phyloP scores from a whole-genome alignment of 805 yeast species.

The Candida coleopterorum region DNA sequence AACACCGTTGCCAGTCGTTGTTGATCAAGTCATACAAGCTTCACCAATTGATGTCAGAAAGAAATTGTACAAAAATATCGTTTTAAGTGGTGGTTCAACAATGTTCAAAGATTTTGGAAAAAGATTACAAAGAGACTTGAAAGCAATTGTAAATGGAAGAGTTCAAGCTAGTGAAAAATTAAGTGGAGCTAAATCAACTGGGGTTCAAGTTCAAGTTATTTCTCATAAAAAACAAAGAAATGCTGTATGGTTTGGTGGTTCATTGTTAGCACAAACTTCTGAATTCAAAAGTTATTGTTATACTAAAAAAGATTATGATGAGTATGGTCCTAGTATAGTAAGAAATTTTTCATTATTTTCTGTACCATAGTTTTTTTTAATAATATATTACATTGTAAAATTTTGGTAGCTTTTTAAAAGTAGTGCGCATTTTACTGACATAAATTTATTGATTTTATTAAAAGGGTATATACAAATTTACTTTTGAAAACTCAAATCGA shows the following conservation, averaged over 20 bases:
- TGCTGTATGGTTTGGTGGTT: constrained; percentile 99
- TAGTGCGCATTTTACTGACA: constrained; percentile 2
- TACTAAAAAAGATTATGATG: constrained; percentile 96
- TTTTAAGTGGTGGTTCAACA: constrained; percentile 94
- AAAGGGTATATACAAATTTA: no score
- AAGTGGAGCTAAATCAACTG: constrained; percentile 76
- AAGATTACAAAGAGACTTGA: constrained; percentile 92
- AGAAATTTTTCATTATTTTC: constrained; percentile 93
- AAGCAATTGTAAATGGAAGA: constrained; percentile 81
- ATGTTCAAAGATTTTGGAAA: constrained; percentile 99
- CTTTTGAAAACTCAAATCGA: neutral
- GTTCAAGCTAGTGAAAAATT: constrained; percentile 74
- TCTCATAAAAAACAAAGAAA: constrained; percentile 96
- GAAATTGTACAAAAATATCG: constrained; percentile 92
- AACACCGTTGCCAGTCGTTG: constrained; percentile 94
- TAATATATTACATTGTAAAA: neutral
- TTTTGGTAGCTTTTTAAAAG: neutral
- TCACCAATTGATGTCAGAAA: constrained; percentile 98
- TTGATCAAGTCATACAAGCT: constrained; percentile 90
- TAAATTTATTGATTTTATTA: no score
- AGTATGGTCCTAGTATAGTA: constrained; percentile 95
- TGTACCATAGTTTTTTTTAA: constrained; percentile 55
- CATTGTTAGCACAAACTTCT: constrained; percentile 91
- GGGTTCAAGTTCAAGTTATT: constrained; percentile 95
- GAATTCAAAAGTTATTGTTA: constrained; percentile 96